phyloP scores from a whole-genome alignment of 1,284 basidiomycete genomes.

The Trametes versicolor region DNA sequence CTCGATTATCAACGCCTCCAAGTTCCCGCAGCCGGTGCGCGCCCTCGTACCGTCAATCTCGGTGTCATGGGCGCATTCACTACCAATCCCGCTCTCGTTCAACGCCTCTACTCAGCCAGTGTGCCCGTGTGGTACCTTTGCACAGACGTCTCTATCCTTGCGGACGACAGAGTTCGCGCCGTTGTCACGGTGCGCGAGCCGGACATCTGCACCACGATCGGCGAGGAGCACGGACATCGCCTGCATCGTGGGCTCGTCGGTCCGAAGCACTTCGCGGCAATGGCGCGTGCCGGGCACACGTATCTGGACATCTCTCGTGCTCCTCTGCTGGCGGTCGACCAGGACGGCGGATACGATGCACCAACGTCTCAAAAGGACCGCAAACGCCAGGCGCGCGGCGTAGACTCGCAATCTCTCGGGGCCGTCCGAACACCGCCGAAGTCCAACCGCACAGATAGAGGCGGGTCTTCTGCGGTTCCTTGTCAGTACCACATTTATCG shows the following conservation, averaged over 20 bases:
- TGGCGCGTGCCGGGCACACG: conserved; percentile 8
- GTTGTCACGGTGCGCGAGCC: not conserved
- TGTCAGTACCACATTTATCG: not conserved
- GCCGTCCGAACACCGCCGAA: not conserved
- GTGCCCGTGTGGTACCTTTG: conserved; percentile 26
- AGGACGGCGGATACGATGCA: not conserved
- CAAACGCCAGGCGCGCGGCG: not conserved
- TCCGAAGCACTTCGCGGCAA: not conserved
- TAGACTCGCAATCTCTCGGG: not conserved
- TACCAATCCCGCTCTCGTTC: conserved; percentile 11
- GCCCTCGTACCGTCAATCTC: not conserved
- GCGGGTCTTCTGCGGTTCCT: not conserved
- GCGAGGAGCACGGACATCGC: not conserved
- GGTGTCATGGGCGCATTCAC: conserved; percentile 22
- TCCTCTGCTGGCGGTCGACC: not conserved
- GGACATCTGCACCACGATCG: not conserved
- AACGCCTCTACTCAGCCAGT: conserved; percentile 3
- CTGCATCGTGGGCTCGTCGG: conserved; percentile 9
- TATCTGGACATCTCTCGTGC: conserved; percentile 13
- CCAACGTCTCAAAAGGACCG: not conserved
- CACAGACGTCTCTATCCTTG: not conserved
- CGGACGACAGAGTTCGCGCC: not conserved
- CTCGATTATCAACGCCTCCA: conserved; percentile 3
- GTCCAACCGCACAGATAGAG: not conserved
- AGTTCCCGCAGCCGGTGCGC: not conserved